These are phyloP conservation scores for Mycena rebaudengoi DNA, from an alignment of 768 basidiomycete species.

Conservation along the genomic window DNA sequence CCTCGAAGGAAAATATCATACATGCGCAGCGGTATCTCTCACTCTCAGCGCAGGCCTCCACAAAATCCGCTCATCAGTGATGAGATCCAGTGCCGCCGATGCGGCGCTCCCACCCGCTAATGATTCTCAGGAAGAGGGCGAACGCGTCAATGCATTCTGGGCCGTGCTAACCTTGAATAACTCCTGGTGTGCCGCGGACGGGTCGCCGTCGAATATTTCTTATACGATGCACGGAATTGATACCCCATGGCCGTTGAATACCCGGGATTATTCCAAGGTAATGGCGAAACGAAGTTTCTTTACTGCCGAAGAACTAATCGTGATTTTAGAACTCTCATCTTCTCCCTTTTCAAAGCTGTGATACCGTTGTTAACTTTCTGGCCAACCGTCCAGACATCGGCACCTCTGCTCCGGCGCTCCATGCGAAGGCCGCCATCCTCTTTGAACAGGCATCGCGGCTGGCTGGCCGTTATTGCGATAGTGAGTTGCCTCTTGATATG, in stretches of 20 bases:
- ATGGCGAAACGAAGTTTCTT: neutral
- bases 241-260: constrained; percentile 32
- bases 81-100: neutral
- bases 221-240: constrained; percentile 14
- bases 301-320: too few species aligned
- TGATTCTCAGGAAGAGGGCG: constrained; percentile 24
- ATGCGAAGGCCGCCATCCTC: constrained; percentile 26
- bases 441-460: constrained; percentile 24
- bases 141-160: constrained; percentile 33
- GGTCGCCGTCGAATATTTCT: constrained; percentile 21
- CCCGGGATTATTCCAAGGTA: constrained; percentile 10
- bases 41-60: constrained; percentile 20
- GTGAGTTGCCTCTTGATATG: constrained; percentile 7
- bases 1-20: constrained; percentile 25
- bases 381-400: constrained; percentile 17
- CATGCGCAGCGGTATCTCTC: constrained; percentile 19
- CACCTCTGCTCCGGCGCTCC: constrained; percentile 17
- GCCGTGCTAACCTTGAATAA: constrained; percentile 22
- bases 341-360: constrained; percentile 12
- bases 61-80: constrained; percentile 16
- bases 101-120: neutral
- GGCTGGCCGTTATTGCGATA: constrained; percentile 11
- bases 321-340: neutral
- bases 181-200: constrained; percentile 14
- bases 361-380: constrained; percentile 25